Evolutionary conservation across 352 stramenopile species (phyloP).

Genomic region (Phytophthora sp.): DNA sequence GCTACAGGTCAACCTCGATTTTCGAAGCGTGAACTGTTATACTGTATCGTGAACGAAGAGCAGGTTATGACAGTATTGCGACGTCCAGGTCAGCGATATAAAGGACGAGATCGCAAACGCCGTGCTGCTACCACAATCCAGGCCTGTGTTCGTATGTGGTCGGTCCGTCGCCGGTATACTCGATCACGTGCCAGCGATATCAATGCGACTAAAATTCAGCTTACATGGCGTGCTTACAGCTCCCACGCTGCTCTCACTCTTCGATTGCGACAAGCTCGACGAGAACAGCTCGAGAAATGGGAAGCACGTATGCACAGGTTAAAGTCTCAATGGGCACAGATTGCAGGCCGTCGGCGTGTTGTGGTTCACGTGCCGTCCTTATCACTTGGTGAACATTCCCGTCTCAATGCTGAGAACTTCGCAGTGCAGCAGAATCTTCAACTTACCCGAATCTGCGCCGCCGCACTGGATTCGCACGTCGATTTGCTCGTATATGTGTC

Average conservation of each 20-base stretch:
- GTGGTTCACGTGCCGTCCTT: slow-evolving; percentile 87
- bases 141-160: slow-evolving; percentile 71
- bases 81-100: slow-evolving; percentile 79
- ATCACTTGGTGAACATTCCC: slow-evolving; percentile 70
- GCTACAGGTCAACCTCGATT: slow-evolving; percentile 61
- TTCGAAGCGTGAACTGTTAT: slow-evolving; percentile 67
- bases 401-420: slow-evolving; percentile 74
- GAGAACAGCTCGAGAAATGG: slow-evolving; percentile 49
- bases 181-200: slow-evolving; percentile 45
- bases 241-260: slow-evolving; percentile 50
- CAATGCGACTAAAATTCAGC: slow-evolving; percentile 69
- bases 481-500: slow-evolving; percentile 90
- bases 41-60: slow-evolving; percentile 89
- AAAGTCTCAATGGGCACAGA: slow-evolving; percentile 58
- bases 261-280: slow-evolving; percentile 44
- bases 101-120: slow-evolving; percentile 70
- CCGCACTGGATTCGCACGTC: slow-evolving; percentile 72
- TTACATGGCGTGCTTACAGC: slow-evolving; percentile 58
- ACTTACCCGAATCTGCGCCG: slow-evolving; percentile 72
- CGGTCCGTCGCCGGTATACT: slow-evolving; percentile 48
- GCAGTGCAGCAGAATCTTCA: slow-evolving; percentile 84
- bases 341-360: slow-evolving; percentile 57
- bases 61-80: slow-evolving; percentile 74
- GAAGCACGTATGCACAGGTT: slow-evolving; percentile 54
- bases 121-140: slow-evolving; percentile 77